Evolutionary conservation across 2,329 filamentous ascomycete species (phyloP).

Genomic region (Plenodomus tracheiphilus): DNA sequence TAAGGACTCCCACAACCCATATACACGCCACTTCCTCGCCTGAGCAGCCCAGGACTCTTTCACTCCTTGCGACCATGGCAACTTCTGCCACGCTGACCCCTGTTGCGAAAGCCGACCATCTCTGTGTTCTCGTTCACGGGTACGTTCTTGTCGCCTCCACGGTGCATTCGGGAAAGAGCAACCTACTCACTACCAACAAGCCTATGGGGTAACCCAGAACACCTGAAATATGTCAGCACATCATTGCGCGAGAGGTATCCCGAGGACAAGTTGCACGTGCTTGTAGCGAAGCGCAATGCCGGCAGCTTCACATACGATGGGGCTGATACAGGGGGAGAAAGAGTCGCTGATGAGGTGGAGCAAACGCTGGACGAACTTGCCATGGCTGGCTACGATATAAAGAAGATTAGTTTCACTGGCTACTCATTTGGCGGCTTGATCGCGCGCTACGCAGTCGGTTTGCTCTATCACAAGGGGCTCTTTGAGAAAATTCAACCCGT

Average conservation of each 20-base stretch:
- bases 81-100: constrained; percentile 5
- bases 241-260: constrained; percentile 64
- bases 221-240: constrained; percentile 70
- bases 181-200: constrained; percentile 45
- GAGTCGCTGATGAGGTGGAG: constrained; percentile 66
- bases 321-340: constrained; percentile 70
- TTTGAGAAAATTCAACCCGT: constrained; percentile 80
- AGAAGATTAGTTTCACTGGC: constrained; percentile 81
- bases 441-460: constrained; percentile 80
- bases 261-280: constrained; percentile 67
- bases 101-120: constrained; percentile 58
- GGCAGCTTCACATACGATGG: constrained; percentile 71
- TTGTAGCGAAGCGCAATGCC: constrained; percentile 72
- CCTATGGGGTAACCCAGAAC: constrained; percentile 78
- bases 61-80: constrained; percentile 17
- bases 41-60: neutral
- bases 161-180: constrained; percentile 1
- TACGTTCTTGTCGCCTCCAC: constrained; percentile 48
- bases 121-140: constrained; percentile 78
- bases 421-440: constrained; percentile 90
- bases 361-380: constrained; percentile 58
- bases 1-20: neutral
- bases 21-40: neutral
- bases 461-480: constrained; percentile 78
- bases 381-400: constrained; percentile 69